These are phyloP conservation scores for Botryotinia globosa DNA, from an alignment of 2,329 filamentous ascomycete genomes.

Conservation along the genomic window DNA sequence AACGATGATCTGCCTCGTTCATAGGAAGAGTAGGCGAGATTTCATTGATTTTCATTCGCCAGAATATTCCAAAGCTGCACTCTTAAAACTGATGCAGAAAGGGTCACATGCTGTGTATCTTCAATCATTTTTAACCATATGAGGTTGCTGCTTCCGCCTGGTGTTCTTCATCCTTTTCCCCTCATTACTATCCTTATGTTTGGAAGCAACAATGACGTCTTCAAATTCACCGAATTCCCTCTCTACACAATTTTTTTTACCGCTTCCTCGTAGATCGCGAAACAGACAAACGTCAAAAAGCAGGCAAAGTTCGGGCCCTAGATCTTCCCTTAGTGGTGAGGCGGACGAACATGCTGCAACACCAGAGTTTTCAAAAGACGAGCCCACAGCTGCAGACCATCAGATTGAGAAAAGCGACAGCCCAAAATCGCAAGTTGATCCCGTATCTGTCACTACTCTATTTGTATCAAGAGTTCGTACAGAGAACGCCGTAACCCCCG, in stretches of 20 bases:
- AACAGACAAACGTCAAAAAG: neutral
- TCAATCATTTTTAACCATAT: neutral
- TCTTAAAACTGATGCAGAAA: neutral
- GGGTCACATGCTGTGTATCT: neutral
- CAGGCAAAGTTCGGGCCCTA: neutral
- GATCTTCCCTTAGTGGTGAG: neutral
- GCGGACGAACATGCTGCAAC: neutral
- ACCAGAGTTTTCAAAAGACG: neutral
- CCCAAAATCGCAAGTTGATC: neutral
- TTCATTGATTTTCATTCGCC: neutral
- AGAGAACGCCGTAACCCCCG: neutral
- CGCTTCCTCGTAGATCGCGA: neutral
- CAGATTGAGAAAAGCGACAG: neutral
- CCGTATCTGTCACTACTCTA: neutral
- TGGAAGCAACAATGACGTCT: neutral
- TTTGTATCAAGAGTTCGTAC: neutral
- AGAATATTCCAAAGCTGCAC: neutral
- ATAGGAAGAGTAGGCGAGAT: neutral
- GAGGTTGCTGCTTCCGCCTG: neutral
- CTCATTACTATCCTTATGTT: neutral
- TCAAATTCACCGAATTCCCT: neutral
- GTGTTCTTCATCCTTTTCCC: neutral
- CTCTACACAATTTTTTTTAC: neutral
- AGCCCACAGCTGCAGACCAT: neutral
- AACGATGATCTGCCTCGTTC: neutral